Percentiles rank a stretch among this genome's conserved stretches.
phyloP scores from a whole-genome alignment of 1,284 basidiomycete genomes.

The Ceratobasidium sp. region DNA sequence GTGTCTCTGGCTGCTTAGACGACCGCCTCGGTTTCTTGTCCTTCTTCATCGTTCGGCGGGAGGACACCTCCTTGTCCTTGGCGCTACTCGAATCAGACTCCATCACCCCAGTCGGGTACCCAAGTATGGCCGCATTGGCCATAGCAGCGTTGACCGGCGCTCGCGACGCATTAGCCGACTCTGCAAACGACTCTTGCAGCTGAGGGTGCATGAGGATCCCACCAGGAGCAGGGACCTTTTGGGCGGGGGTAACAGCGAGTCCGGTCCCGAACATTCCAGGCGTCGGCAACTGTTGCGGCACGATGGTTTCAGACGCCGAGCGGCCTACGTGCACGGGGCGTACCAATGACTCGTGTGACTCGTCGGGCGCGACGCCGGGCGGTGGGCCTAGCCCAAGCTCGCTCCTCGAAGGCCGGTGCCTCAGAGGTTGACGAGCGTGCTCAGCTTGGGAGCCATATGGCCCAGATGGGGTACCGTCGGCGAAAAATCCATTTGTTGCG shows the following conservation, averaged over 20 bases:
- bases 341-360: slow-evolving; percentile 5
- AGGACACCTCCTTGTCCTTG: slow-evolving; percentile 17
- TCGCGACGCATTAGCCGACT: slow-evolving; percentile 35
- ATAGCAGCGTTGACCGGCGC: slow-evolving; percentile 39
- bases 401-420: slow-evolving; percentile 22
- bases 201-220: slow-evolving; percentile 27
- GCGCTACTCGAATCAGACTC: slow-evolving; percentile 36
- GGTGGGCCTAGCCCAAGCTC: slow-evolving; percentile 24
- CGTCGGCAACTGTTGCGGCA: slow-evolving; percentile 23
- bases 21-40: slow-evolving; percentile 9
- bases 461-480: slow-evolving; percentile 18
- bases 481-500: slow-evolving; percentile 2
- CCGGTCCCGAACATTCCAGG: slow-evolving; percentile 29
- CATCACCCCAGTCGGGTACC: background rate
- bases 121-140: slow-evolving; percentile 31
- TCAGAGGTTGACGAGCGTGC: slow-evolving; percentile 3
- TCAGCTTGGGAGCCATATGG: slow-evolving; percentile 16
- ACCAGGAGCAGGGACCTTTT: background rate
- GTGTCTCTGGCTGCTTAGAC: slow-evolving; percentile 12
- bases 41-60: slow-evolving; percentile 23
- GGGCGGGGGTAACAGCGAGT: slow-evolving; percentile 24
- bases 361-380: background rate
- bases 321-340: slow-evolving; percentile 34
- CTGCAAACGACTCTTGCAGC: slow-evolving; percentile 39
- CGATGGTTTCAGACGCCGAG: slow-evolving; percentile 26